Evolutionary conservation across 345 rosid species (phyloP), one percentile per base, ranked within the genome.

Genomic region (Acer saccharum): DNA sequence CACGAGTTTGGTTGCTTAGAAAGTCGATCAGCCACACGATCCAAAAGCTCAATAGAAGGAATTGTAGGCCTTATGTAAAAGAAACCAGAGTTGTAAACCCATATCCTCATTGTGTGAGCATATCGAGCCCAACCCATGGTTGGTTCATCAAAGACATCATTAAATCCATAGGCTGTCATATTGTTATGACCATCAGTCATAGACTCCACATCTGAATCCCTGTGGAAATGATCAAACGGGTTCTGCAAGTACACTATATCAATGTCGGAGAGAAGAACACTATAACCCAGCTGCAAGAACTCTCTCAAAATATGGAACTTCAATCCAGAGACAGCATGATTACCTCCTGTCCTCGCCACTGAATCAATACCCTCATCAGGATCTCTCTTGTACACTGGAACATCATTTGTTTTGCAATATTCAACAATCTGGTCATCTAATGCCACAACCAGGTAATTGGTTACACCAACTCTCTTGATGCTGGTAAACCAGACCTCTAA

Each of bases 31-130:
- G 98, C 95, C 65, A 95, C 98, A 8, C 99, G 94, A 77, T 95
- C 99, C 54, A 95, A 82, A 76, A 95, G 91, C 88, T 92, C 97
- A 35, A 95, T 88, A 0, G 97, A 83, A 79, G 99, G 92, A 72
- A 93, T 71, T 2, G 98, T 95, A 66, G 98, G 96, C 81, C 99
- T 88, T 17, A 95, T 82, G 74, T 86, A 93, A 81, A 95, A 93
- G 80, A 95, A 95, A 63, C 99, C 99, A n/a, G 99, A 93, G 77
- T 95, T 95, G 88, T 88, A 94, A 68, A 95, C 97, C 99, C 99
- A 95, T 80, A 95, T 92, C 83, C 98, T 90, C 97, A 93, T 95
- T 1, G 98, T 92, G 81, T 95, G 98, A 80, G 97, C 98, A 84
- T 91, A 95, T 52, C 96, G 93, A 82, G 99, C 97, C 99, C 98